These are phyloP conservation scores for Phtheirospermum japonicum DNA, from an alignment of 257 asterid species.

Conservation along the genomic window DNA sequence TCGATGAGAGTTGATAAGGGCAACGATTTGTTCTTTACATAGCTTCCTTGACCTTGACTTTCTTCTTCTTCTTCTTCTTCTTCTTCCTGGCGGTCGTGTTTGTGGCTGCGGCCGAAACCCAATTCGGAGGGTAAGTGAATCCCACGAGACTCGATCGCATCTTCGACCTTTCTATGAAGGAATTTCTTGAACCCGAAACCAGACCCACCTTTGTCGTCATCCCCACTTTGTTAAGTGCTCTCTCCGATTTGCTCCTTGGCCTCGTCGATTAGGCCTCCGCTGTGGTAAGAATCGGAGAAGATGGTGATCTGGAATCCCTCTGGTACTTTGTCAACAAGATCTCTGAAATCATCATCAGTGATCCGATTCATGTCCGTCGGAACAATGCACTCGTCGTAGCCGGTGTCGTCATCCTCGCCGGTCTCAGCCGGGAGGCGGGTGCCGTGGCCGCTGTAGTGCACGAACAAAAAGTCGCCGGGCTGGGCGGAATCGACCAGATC, in stretches of 20 bases:
- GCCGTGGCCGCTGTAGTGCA: constrained; percentile 97
- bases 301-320: constrained; percentile 81
- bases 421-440: constrained; percentile 98
- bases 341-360: constrained; percentile 95
- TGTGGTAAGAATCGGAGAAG: constrained; percentile 96
- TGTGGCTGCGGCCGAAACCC: constrained; percentile 32
- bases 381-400: constrained; percentile 93
- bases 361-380: constrained; percentile 91
- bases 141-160: constrained; percentile 75
- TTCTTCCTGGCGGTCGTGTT: constrained; percentile 35
- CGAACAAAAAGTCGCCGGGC: constrained; percentile 71
- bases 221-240: constrained; percentile 47
- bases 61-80: constrained; percentile 24
- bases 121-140: constrained; percentile 48
- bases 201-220: constrained; percentile 38
- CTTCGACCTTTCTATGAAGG: constrained; percentile 55
- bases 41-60: constrained; percentile 29
- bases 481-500: constrained; percentile 62
- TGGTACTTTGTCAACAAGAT: constrained; percentile 81
- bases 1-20: constrained; percentile 83
- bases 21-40: constrained; percentile 59
- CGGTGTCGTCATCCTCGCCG: constrained; percentile 97
- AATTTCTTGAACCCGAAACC: constrained; percentile 67
- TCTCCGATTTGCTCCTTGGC: constrained; percentile 96
- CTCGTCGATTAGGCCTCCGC: constrained; percentile 88